A percentile compares a stretch with the other conserved stretches of the same genome.
These are phyloP conservation scores for Microstroma glucosiphilum DNA, from an alignment of 1,284 basidiomycete species.

Conservation along the genomic window DNA sequence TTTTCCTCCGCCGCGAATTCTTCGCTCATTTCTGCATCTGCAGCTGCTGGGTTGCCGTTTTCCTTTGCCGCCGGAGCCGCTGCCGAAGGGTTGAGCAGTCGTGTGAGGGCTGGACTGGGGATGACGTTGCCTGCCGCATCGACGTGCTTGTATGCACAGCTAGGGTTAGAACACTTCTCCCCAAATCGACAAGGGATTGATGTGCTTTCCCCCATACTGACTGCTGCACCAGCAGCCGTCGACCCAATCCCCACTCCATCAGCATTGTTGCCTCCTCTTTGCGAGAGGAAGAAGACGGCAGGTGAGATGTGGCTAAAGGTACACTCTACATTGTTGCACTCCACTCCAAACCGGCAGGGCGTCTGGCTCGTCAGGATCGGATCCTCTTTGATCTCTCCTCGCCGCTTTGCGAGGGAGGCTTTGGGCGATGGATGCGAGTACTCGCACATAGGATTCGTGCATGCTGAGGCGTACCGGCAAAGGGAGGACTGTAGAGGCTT, in stretches of 20 bases:
- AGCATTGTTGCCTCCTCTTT: constrained; percentile 9
- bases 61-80: background rate
- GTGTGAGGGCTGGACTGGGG: constrained; percentile 9
- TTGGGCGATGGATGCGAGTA: constrained; percentile 44
- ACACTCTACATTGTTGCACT: constrained; percentile 41
- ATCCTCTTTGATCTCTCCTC: constrained; percentile 24
- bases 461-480: constrained; percentile 38
- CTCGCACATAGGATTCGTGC: constrained; percentile 44
- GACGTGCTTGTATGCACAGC: constrained; percentile 12
- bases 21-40: background rate
- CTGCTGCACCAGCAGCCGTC: background rate
- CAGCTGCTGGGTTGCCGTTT: background rate
- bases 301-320: constrained; percentile 42
- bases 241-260: background rate
- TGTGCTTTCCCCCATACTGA: background rate
- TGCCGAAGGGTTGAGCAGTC: background rate
- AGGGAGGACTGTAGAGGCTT: constrained; percentile 28
- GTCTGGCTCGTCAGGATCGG: constrained; percentile 41
- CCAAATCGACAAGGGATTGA: constrained; percentile 8
- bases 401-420: constrained; percentile 11
- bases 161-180: constrained; percentile 9
- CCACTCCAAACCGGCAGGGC: constrained; percentile 30
- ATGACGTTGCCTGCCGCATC: constrained; percentile 8
- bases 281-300: constrained; percentile 24
- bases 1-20: background rate